phyloP scores from a whole-genome alignment of 192 early-diverging fungal species.

The Coemansia javaensis region DNA sequence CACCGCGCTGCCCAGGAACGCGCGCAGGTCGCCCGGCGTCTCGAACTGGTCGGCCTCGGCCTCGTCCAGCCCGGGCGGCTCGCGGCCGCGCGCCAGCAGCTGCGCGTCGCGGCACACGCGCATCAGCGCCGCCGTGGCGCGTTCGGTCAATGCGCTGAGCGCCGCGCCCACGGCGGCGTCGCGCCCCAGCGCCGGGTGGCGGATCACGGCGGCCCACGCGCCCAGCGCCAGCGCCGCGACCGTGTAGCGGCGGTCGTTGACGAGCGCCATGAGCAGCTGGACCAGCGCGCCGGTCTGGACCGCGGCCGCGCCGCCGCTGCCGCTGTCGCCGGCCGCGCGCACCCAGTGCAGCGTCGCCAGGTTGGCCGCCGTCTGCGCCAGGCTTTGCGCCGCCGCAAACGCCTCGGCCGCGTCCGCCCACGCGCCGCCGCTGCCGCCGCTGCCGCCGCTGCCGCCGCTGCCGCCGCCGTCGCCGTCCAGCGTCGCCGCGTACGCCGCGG shows the following conservation, averaged over 20 bases:
- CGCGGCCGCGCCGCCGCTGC: constrained; percentile 38
- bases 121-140: constrained; percentile 22
- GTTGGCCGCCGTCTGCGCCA: constrained; percentile 10
- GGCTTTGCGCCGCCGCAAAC: constrained; percentile 8
- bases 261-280: constrained; percentile 27
- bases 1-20: constrained; percentile 25
- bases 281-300: constrained; percentile 6
- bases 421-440: constrained; percentile 13
- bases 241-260: constrained; percentile 20
- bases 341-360: constrained; percentile 37
- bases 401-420: constrained; percentile 30
- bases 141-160: constrained; percentile 33
- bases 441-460: constrained; percentile 11
- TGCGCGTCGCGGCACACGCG: constrained; percentile 25
- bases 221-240: constrained; percentile 22
- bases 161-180: constrained; percentile 8
- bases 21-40: constrained; percentile 21
- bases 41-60: constrained; percentile 36
- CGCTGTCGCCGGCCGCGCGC: too few relatives aligned
- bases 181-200: constrained; percentile 13
- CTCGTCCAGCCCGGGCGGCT: constrained; percentile 5
- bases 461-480: constrained; percentile 1
- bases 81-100: not conserved
- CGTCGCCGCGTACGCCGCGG: constrained; percentile 15
- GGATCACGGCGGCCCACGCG: constrained; percentile 26